A percentile compares a stretch with the other conserved stretches of the same genome.
These are phyloP conservation scores for Blastocystis sp. DNA, from an alignment of 352 stramenopile genomes.

Conservation along the genomic window DNA sequence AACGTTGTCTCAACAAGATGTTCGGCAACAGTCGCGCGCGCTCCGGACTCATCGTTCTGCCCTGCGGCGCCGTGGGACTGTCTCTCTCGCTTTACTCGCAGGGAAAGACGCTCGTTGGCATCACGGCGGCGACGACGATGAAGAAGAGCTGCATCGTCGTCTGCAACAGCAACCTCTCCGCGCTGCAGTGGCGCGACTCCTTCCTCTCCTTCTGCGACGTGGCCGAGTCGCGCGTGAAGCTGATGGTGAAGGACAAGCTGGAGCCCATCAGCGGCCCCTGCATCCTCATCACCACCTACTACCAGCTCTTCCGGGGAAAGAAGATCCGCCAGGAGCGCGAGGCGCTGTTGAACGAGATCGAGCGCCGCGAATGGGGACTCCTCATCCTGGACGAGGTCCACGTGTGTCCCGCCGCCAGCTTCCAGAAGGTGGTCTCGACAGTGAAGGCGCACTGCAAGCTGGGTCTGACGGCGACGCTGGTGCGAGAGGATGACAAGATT, in stretches of 20 bases:
- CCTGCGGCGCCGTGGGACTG: slow-evolving; percentile 78
- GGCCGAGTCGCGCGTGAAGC: neutral
- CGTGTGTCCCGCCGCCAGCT: slow-evolving; percentile 95
- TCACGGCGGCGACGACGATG: slow-evolving; percentile 86
- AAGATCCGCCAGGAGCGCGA: slow-evolving; percentile 78
- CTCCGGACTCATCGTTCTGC: slow-evolving; percentile 97
- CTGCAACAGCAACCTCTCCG: slow-evolving; percentile 88
- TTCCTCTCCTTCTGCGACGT: slow-evolving; percentile 44
- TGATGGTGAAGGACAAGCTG: slow-evolving; percentile 44
- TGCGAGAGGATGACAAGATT: slow-evolving; percentile 96
- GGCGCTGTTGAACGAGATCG: slow-evolving; percentile 88
- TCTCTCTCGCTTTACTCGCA: slow-evolving; percentile 66
- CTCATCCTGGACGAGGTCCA: slow-evolving; percentile 90
- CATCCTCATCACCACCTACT: slow-evolving; percentile 92
- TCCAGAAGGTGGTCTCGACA: slow-evolving; percentile 72
- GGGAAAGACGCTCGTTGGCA: slow-evolving; percentile 80
- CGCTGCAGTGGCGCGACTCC: slow-evolving; percentile 59
- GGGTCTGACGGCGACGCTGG: slow-evolving; percentile 91
- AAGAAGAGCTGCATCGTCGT: slow-evolving; percentile 93
- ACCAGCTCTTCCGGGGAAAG: slow-evolving; percentile 84
- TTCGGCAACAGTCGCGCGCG: slow-evolving; percentile 94
- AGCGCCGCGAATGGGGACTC: slow-evolving; percentile 90
- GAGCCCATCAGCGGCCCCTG: neutral
- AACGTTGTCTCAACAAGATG: slow-evolving; percentile 96
- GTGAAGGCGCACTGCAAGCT: slow-evolving; percentile 81